These are phyloP conservation scores for Elaphomyces granulatus DNA, from an alignment of 495 filamentous ascomycete genomes.

Conservation along the genomic window DNA sequence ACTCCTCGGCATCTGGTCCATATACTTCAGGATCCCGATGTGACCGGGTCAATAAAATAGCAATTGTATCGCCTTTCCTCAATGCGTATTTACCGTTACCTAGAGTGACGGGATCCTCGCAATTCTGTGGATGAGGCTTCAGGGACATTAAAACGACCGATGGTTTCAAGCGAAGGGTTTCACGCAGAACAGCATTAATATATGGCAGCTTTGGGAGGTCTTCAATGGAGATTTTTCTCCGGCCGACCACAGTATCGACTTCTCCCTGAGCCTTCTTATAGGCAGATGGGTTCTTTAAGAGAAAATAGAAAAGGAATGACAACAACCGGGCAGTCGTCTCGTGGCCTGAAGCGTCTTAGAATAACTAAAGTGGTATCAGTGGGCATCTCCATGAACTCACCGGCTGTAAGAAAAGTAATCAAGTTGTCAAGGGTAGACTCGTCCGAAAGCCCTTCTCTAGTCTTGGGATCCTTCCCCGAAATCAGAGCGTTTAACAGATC, in stretches of 20 bases:
- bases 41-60: conserved; percentile 41
- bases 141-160: conserved; percentile 45
- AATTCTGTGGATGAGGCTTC: too few species aligned
- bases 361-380: too few species aligned
- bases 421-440: conserved; percentile 52
- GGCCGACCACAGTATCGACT: conserved; percentile 51
- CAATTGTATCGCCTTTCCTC: conserved; percentile 38
- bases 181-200: conserved; percentile 50
- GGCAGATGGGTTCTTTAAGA: conserved; percentile 46
- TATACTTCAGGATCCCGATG: conserved; percentile 56
- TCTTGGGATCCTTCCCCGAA: conserved; percentile 48
- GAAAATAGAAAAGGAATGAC: conserved; percentile 40
- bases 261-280: conserved; percentile 50
- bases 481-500: conserved; percentile 62
- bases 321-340: conserved; percentile 55
- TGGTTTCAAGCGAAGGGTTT: conserved; percentile 52
- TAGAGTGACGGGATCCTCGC: conserved; percentile 37
- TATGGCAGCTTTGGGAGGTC: conserved; percentile 55
- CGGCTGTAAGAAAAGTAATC: conserved; percentile 57
- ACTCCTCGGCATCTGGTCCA: conserved; percentile 45
- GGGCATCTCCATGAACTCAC: too few species aligned
- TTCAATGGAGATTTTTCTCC: conserved; percentile 45
- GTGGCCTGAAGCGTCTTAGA: too few species aligned
- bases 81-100: conserved; percentile 49
- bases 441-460: conserved; percentile 46